These are phyloP conservation scores for Adansonia gregorii DNA, from an alignment of 441 rosid species.

Conservation along the genomic window DNA sequence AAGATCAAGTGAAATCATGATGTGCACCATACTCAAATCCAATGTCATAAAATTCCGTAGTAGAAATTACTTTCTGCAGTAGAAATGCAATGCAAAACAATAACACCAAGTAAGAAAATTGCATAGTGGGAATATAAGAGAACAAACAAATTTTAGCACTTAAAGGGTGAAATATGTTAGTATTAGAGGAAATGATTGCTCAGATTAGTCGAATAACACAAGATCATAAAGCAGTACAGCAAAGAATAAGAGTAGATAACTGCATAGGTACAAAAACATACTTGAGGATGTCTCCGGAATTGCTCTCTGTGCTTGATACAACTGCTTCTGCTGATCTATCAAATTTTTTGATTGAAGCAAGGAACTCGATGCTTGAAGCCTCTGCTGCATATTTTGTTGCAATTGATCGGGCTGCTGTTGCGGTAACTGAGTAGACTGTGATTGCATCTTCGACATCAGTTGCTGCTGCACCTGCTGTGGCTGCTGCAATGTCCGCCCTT, in stretches of 20 bases:
- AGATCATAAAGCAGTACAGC: not conserved
- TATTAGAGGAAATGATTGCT: not conserved
- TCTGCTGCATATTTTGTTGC: conserved; percentile 75
- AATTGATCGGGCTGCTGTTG: conserved; percentile 63
- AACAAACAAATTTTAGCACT: not conserved
- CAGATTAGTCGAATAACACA: not conserved
- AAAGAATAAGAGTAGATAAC: not conserved
- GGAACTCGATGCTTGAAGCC: conserved; percentile 56
- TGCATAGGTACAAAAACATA: not conserved
- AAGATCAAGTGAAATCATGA: not conserved
- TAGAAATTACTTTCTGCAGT: not conserved
- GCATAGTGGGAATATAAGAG: not conserved
- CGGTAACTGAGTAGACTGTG: conserved; percentile 51
- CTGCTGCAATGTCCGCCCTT: conserved; percentile 63
- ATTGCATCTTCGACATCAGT: conserved; percentile 60
- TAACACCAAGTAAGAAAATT: not conserved
- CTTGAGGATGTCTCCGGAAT: conserved; percentile 5
- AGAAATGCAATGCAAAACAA: not conserved
- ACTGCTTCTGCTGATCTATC: conserved; percentile 84
- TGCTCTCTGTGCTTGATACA: conserved; percentile 1
- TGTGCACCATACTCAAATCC: not conserved
- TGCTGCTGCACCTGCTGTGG: conserved; percentile 61
- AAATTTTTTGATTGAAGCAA: conserved; percentile 52
- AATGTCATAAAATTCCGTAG: not conserved
- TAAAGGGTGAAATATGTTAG: not conserved